Evolutionary conservation across 2,329 filamentous ascomycete genomes (phyloP), one percentile per base, ranked within the genome.

Genomic region (Trichoderma sp.): DNA sequence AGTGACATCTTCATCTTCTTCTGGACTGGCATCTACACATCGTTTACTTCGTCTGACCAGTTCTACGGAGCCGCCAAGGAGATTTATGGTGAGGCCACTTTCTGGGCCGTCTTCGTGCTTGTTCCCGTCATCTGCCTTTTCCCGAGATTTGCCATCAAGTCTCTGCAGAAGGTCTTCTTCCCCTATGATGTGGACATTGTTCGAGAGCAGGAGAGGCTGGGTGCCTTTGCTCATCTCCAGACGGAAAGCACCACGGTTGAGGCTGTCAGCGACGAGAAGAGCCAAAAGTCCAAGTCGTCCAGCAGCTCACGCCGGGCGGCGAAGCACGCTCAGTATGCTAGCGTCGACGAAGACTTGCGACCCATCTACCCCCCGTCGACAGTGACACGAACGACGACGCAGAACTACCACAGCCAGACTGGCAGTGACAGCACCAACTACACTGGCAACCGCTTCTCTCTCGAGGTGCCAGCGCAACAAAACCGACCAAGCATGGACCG

Each of bases 111-210:
- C 62, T 89, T 93, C 69, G 85, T 96, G 64, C 84, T 98, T 70
- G 94, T 93, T 2, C 89, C 94, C 1, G 87, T 94, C 74, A 88
- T 97, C 70, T 95, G 93, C 81, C 84, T 99, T 65, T 90, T 97
- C 72, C 96, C 96, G 12, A 91, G 96, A 30, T 97, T 98, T 80
- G 88, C 89, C 62, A 87, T 93, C 84, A 99, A 99, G 83, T 86
- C 91, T 36, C 83, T 96, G 64, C 96, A 98, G 81, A 99, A 99
- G 83, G 92, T 97, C 69, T 98, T 94, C 83, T 93, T 92, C 81
- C 96, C 96, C 4, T 91, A 92, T 75, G 96, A 99, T 77, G 91
- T 98, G 72, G 96, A 99, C 80, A 97, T 99, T 74, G 91, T 99
- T 77, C 93, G 96, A 62, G 96, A 99, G 81, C 94, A 98, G 84